phyloP scores from a whole-genome alignment of 2,329 filamentous ascomycete genomes.

The Cryoendolithus antarcticus region DNA sequence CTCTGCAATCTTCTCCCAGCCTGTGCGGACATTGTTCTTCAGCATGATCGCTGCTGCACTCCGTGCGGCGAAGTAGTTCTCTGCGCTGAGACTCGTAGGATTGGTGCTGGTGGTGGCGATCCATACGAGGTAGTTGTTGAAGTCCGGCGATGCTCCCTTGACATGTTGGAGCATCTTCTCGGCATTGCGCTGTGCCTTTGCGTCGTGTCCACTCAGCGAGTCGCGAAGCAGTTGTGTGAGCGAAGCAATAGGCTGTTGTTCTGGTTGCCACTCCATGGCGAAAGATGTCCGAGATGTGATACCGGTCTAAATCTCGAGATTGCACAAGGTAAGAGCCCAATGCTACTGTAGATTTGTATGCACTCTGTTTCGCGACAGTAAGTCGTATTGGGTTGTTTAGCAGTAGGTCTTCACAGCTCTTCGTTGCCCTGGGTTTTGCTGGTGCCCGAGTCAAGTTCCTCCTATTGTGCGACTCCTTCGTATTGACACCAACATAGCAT shows the following conservation, averaged over 20 bases:
- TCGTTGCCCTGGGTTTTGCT: no score
- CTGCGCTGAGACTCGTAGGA: conserved; percentile 43
- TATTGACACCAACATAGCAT: no score
- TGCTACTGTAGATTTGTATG: no score
- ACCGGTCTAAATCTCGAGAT: no score
- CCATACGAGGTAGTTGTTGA: conserved; percentile 94
- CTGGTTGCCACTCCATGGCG: conserved; percentile 82
- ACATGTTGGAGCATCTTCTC: conserved; percentile 87
- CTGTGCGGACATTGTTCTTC: conserved; percentile 77
- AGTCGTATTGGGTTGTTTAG: no score
- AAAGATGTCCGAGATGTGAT: no score
- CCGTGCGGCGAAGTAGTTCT: conserved; percentile 60
- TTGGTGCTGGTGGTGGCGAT: conserved; percentile 59
- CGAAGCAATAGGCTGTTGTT: conserved; percentile 76
- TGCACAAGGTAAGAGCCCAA: no score
- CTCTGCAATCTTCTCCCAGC: conserved; percentile 65
- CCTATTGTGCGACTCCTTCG: no score
- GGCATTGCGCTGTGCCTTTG: conserved; percentile 72
- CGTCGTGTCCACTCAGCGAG: conserved; percentile 76
- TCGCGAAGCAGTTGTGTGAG: conserved; percentile 81
- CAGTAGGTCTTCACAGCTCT: no score
- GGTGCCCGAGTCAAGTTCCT: no score
- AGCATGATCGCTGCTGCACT: conserved; percentile 86
- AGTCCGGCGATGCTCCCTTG: conserved; percentile 66
- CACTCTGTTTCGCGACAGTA: no score